Evolutionary conservation across 139 green algal genomes (phyloP).

Genomic region (Penium margaritaceum): DNA sequence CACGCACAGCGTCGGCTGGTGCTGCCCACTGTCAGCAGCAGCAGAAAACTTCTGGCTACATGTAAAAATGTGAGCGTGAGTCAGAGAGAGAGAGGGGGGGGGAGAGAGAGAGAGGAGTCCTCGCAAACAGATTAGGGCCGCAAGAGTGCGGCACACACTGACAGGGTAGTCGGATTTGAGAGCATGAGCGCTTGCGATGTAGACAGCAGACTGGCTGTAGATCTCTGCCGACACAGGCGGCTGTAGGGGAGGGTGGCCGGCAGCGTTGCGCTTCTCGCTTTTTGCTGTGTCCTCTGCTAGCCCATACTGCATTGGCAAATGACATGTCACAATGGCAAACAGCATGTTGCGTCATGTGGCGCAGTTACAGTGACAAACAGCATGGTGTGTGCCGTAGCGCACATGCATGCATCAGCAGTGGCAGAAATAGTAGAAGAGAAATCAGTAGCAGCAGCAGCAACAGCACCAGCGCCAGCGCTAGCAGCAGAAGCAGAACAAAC

Average conservation of each 20-base stretch:
- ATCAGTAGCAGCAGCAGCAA: not conserved
- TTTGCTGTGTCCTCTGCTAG: slow-evolving; percentile 35
- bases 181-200: slow-evolving; percentile 36
- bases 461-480: not conserved
- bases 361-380: not conserved
- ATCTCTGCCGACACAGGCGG: slow-evolving; percentile 11
- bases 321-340: not conserved
- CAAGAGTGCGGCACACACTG: slow-evolving; percentile 3
- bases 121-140: not conserved
- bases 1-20: too few relatives aligned
- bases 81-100: not conserved
- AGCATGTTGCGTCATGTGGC: not conserved
- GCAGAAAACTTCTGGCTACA: too few relatives aligned
- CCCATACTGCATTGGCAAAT: slow-evolving; percentile 20
- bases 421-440: not conserved
- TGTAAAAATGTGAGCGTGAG: too few relatives aligned
- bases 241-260: not conserved
- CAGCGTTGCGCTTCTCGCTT: slow-evolving; percentile 5
- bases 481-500: not conserved
- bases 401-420: not conserved
- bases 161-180: slow-evolving; percentile 43
- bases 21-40: too few relatives aligned
- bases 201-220: slow-evolving; percentile 41
- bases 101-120: not conserved
- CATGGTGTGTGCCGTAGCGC: not conserved